Evolutionary conservation across 306 rosid genomes (phyloP).

Genomic region (Inga laurina): DNA sequence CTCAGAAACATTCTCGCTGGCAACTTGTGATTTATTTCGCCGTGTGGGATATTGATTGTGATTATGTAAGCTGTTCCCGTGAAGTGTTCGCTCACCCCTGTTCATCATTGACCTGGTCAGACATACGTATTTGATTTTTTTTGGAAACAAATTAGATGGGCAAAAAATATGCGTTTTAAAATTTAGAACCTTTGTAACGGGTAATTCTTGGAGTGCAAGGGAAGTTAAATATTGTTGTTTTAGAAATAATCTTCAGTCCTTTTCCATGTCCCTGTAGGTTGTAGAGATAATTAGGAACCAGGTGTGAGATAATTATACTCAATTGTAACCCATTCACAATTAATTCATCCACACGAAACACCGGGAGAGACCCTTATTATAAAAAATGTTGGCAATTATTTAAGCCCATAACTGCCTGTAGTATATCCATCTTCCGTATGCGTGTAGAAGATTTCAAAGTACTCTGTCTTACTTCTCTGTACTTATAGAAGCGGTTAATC

Average conservation of each 20-base stretch:
- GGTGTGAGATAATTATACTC: not conserved
- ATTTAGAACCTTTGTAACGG: not conserved
- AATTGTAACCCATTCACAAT: not conserved
- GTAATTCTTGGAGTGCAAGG: not conserved
- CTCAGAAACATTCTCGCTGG: not conserved
- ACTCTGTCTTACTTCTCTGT: constrained; percentile 1
- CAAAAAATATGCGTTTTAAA: no score
- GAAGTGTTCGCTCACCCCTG: not conserved
- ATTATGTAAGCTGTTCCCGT: not conserved
- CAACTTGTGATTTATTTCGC: not conserved
- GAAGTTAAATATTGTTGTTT: not conserved
- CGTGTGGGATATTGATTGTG: not conserved
- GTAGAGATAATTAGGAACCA: no score
- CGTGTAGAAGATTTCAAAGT: not conserved
- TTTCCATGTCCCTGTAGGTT: not conserved
- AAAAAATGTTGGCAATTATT: not conserved
- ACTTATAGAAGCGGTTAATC: not conserved
- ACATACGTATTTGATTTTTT: not conserved
- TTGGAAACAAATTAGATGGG: no score
- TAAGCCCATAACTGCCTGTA: not conserved
- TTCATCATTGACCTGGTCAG: not conserved
- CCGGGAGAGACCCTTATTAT: not conserved
- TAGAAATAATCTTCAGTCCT: not conserved
- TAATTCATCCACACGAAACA: not conserved
- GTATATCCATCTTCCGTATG: not conserved